Evolutionary conservation across 2,329 filamentous ascomycete species (phyloP).

Genomic region (Colletotrichum trifolii): DNA sequence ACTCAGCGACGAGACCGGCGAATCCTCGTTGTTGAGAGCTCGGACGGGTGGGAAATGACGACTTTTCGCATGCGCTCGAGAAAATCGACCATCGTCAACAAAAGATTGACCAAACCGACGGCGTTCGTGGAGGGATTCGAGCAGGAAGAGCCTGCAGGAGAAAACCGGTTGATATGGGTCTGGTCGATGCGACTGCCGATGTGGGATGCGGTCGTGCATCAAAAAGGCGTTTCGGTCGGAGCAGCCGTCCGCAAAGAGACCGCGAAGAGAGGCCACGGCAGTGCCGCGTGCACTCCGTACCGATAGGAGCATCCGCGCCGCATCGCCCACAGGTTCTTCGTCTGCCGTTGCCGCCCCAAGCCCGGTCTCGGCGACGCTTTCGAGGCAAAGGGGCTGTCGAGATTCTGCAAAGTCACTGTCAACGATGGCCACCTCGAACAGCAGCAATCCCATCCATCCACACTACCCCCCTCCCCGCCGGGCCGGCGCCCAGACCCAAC

Average conservation of each 20-base stretch:
- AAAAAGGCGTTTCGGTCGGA: conserved; percentile 12
- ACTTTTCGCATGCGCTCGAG: conserved; percentile 31
- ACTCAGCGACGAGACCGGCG: conserved; percentile 37
- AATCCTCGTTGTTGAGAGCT: conserved; percentile 30
- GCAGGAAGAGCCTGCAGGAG: conserved; percentile 3
- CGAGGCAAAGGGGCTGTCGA: not conserved
- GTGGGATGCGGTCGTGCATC: conserved; percentile 29
- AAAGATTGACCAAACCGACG: conserved; percentile 3
- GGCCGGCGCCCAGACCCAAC: conserved; percentile 33
- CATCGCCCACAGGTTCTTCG: not conserved
- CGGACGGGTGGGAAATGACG: conserved; percentile 34
- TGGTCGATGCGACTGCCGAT: conserved; percentile 26
- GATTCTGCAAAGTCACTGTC: conserved; percentile 31
- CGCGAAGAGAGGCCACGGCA: not conserved
- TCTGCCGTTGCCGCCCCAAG: conserved; percentile 27
- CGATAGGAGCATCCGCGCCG: not conserved
- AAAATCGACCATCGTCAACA: not conserved
- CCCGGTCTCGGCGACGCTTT: conserved; percentile 30
- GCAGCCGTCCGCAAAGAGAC: conserved; percentile 21
- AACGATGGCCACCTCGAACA: conserved; percentile 7
- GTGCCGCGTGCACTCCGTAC: conserved; percentile 2
- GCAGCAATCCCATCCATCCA: conserved; percentile 9
- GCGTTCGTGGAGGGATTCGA: not conserved
- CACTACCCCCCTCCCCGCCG: conserved; percentile 26
- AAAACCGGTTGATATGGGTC: conserved; percentile 29